Base-by-base conservation (phyloP, 163 green algal species). In the Scenedesmus sp. region DNA sequence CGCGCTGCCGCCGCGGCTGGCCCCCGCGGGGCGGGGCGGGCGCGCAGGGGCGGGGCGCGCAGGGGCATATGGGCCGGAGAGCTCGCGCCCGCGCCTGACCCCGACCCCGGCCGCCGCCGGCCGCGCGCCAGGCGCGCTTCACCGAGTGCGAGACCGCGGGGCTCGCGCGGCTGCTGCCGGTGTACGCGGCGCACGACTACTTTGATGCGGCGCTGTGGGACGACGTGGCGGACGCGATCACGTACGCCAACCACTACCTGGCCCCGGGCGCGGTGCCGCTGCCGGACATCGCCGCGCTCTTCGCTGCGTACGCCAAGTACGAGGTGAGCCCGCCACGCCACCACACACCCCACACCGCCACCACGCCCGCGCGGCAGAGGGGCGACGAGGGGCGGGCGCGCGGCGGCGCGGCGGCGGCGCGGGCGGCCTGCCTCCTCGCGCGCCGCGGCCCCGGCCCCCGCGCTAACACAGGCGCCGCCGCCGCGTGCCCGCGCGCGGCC, bases 221-320 rank as follows among this genome's bases (percentile, higher is more conserved):
- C 54, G 76, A 83, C 44, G 65, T 60, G 2, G 76, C 76, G 13
- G 76, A 83, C 65, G 31, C n/a, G 50, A 83, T 83, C 58, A 56
- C 76, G 34, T 83, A 83, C 76, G 77, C 64, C 64, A 83, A 83
- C 76, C 76, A 83, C 76, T 78, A 83, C 76, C 31, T 83, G 6
- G 76, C 76, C 20, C 54, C 75, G 24, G 66, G 22, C 48, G 33
- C 13, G 13, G 44, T 65, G 15, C 58, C 57, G 22, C 56, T 83
- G 58, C 20, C 24, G 1, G 57, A 73, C n/a, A n/a, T 83, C 2
- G 66, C 66, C 2, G 66, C 31, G 11, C 7, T 67, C 4, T 78
- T 83, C 33, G 13, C 22, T 22, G 77, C 77, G n/a, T 83, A 83
- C 45, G 66, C 77, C 33, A 78, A 78, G 47, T 78, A 78, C 39